Conservation (phyloP, 805 yeast genomes). For the Debaryomyces prosopidis region DNA sequence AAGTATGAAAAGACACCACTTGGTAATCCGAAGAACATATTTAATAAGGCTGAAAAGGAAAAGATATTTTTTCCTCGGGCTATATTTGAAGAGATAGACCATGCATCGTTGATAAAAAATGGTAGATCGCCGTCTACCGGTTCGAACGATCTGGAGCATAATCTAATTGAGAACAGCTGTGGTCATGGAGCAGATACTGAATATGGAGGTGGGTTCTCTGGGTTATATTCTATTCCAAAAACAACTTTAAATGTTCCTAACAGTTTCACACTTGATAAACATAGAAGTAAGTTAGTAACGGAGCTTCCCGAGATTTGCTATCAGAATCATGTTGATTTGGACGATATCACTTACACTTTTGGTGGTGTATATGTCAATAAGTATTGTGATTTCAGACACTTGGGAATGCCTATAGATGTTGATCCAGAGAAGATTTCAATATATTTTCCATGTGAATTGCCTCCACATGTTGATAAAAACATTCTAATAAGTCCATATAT, state of each 20-base stretch:
- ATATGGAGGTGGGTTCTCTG: slow-evolving; percentile 17
- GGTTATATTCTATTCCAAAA: slow-evolving; percentile 27
- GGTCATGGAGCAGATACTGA: neutral
- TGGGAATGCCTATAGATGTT: slow-evolving; percentile 35
- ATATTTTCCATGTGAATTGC: slow-evolving; percentile 37
- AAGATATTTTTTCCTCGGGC: slow-evolving; percentile 21
- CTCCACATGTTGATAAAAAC: slow-evolving; percentile 38
- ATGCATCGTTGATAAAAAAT: slow-evolving; percentile 5
- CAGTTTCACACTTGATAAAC: slow-evolving; percentile 5
- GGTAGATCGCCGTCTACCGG: neutral
- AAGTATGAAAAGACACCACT: slow-evolving; percentile 17
- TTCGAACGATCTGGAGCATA: neutral
- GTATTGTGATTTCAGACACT: slow-evolving; percentile 15
- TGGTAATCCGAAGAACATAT: slow-evolving; percentile 11
- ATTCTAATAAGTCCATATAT: slow-evolving; percentile 40
- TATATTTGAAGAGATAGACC: slow-evolving; percentile 21
- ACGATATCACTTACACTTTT: slow-evolving; percentile 33
- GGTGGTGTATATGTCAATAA: slow-evolving; percentile 33
- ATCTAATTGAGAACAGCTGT: neutral
- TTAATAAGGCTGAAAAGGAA: slow-evolving; percentile 13
- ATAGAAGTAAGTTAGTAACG: slow-evolving; percentile 3
- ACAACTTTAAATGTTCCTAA: slow-evolving; percentile 21
- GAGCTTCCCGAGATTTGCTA: slow-evolving; percentile 28
- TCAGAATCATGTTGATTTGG: slow-evolving; percentile 32
- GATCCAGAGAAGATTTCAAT: slow-evolving; percentile 33